A percentile compares a stretch with the other conserved stretches of the same genome.
Conservation (phyloP, 2,329 filamentous ascomycete genomes). For the Aspergillus candidus region DNA sequence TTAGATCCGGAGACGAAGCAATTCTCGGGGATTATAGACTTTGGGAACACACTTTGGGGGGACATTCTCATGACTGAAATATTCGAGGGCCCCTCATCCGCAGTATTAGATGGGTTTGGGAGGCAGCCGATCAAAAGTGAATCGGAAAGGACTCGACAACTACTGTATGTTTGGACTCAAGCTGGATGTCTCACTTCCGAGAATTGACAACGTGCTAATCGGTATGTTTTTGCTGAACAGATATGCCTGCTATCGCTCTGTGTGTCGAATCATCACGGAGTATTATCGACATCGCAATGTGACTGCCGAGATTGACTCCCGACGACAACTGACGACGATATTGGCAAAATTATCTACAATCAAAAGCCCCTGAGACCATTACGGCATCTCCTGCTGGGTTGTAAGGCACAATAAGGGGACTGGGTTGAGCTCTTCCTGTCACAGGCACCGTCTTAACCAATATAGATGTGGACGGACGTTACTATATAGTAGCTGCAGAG, state of each 20-base stretch:
- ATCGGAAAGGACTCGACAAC: constrained; percentile 24
- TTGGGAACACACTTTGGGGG: constrained; percentile 51
- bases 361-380: not conserved
- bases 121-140: constrained; percentile 17
- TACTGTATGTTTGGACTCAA: constrained; percentile 26
- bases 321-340: constrained; percentile 28
- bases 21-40: constrained; percentile 48
- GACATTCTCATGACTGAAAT: constrained; percentile 51
- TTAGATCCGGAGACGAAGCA: constrained; percentile 45
- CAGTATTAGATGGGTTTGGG: constrained; percentile 34
- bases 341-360: constrained; percentile 26
- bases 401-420: too few relatives aligned
- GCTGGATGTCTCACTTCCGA: too few relatives aligned
- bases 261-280: constrained; percentile 33
- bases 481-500: too few relatives aligned
- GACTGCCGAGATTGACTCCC: constrained; percentile 31
- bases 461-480: too few relatives aligned
- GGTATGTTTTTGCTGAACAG: constrained; percentile 14
- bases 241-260: constrained; percentile 35
- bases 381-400: too few relatives aligned
- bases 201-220: not conserved
- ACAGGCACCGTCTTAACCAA: too few relatives aligned
- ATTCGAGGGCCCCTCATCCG: constrained; percentile 35
- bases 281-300: constrained; percentile 35
- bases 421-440: too few relatives aligned